These are phyloP conservation scores for Clarkia xantiana DNA, from an alignment of 345 rosid species.

Conservation along the genomic window DNA sequence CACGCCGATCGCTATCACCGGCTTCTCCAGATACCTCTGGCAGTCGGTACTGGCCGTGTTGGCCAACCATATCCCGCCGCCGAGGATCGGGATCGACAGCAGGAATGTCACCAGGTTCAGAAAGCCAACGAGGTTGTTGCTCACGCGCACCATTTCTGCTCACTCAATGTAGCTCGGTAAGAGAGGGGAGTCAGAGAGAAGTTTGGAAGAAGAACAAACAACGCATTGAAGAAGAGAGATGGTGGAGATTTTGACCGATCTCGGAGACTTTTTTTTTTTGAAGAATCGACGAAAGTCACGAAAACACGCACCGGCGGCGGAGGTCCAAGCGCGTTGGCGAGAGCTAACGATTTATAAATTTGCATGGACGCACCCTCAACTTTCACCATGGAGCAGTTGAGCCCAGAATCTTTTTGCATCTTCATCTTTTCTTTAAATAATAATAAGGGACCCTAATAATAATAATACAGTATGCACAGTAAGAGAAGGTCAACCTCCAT, in stretches of 20 bases:
- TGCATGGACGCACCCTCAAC: too few relatives aligned
- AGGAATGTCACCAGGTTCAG: conserved; percentile 66
- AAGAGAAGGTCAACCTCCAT: too few relatives aligned
- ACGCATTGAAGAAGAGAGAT: background rate
- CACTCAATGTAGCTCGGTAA: background rate
- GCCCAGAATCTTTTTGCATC: too few relatives aligned
- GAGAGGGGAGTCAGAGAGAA: background rate
- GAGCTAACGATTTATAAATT: background rate
- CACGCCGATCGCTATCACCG: conserved; percentile 56
- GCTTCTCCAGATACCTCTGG: conserved; percentile 61
- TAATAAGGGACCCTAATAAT: too few relatives aligned
- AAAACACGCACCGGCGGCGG: background rate
- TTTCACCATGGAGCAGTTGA: too few relatives aligned
- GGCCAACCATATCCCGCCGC: conserved; percentile 61
- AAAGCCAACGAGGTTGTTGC: conserved; percentile 67
- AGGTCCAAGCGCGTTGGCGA: conserved; percentile 2
- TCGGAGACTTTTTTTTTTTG: too few relatives aligned
- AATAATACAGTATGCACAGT: too few relatives aligned
- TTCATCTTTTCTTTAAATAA: too few relatives aligned
- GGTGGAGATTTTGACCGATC: background rate
- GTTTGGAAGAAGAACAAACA: background rate
- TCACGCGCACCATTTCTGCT: conserved; percentile 28
- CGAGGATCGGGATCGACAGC: conserved; percentile 64
- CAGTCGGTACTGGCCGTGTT: conserved; percentile 49
- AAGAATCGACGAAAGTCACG: background rate